Evolutionary conservation across 2,329 filamentous ascomycete genomes (phyloP).

Genomic region (Simplicillium aogashimaense): DNA sequence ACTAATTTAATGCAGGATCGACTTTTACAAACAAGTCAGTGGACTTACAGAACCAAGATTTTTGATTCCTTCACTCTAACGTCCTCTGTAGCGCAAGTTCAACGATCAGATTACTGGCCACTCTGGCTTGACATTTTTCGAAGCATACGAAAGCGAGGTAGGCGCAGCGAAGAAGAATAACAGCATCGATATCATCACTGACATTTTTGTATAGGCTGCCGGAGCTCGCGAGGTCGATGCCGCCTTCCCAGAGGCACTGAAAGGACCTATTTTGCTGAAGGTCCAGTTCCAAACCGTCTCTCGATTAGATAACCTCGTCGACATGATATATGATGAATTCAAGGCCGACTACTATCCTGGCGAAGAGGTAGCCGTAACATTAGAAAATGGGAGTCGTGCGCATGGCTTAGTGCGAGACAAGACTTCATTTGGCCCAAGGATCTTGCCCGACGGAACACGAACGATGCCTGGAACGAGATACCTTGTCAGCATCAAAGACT

Average conservation of each 20-base stretch:
- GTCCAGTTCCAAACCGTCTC: constrained; percentile 87
- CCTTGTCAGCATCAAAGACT: constrained; percentile 64
- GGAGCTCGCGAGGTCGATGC: constrained; percentile 85
- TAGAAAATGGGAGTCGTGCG: constrained; percentile 57
- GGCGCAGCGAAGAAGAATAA: constrained; percentile 19
- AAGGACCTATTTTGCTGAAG: constrained; percentile 79
- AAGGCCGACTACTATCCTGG: constrained; percentile 87
- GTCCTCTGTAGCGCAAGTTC: constrained; percentile 58
- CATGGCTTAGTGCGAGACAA: constrained; percentile 78
- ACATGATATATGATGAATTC: constrained; percentile 66
- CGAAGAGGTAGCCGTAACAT: constrained; percentile 67
- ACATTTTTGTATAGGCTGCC: constrained; percentile 41
- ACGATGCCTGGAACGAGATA: constrained; percentile 69
- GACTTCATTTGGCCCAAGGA: constrained; percentile 55
- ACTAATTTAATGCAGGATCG: constrained; percentile 48
- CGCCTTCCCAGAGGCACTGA: constrained; percentile 82
- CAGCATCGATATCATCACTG: not conserved
- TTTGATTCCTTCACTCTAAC: not conserved
- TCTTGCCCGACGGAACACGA: constrained; percentile 57
- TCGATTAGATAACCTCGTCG: constrained; percentile 73
- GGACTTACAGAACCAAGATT: constrained; percentile 11
- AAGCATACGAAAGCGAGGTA: constrained; percentile 87
- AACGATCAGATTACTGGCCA: constrained; percentile 95
- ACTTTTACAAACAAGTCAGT: constrained; percentile 83
- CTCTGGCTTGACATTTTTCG: constrained; percentile 83